phyloP scores from a whole-genome alignment of 257 asterid species.

The Agastache rugosa region DNA sequence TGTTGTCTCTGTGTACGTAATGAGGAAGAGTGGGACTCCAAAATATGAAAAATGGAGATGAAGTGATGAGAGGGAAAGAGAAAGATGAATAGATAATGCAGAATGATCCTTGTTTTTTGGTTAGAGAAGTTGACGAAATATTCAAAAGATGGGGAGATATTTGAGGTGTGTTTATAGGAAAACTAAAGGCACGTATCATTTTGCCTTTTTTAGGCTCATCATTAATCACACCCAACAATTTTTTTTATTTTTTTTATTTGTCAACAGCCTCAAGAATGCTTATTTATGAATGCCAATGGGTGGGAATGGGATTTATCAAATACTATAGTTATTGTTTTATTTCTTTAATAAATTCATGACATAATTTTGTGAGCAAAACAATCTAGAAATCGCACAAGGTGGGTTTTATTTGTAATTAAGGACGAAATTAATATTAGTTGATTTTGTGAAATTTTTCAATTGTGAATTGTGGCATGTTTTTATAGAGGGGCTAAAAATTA shows the following conservation, averaged over 20 bases:
- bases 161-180: conserved; percentile 46
- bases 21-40: conserved; percentile 25
- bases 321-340: too few species aligned
- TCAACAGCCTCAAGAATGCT: conserved; percentile 18
- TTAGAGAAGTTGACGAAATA: conserved; percentile 44
- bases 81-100: conserved; percentile 36
- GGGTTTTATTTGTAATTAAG: background rate
- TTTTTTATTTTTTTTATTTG: background rate
- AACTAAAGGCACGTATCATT: conserved; percentile 43
- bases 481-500: background rate
- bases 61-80: conserved; percentile 35
- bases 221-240: conserved; percentile 32
- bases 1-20: conserved; percentile 6
- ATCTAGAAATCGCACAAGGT: background rate
- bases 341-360: background rate
- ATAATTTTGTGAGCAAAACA: too few species aligned
- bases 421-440: background rate
- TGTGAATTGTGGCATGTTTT: background rate
- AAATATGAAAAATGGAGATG: conserved; percentile 31
- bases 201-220: conserved; percentile 43
- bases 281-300: too few species aligned
- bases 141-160: conserved; percentile 53
- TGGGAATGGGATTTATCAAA: too few species aligned
- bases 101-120: conserved; percentile 50
- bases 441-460: background rate